phyloP scores from a whole-genome alignment of 306 rosid genomes.

The Cicer judaicum region DNA sequence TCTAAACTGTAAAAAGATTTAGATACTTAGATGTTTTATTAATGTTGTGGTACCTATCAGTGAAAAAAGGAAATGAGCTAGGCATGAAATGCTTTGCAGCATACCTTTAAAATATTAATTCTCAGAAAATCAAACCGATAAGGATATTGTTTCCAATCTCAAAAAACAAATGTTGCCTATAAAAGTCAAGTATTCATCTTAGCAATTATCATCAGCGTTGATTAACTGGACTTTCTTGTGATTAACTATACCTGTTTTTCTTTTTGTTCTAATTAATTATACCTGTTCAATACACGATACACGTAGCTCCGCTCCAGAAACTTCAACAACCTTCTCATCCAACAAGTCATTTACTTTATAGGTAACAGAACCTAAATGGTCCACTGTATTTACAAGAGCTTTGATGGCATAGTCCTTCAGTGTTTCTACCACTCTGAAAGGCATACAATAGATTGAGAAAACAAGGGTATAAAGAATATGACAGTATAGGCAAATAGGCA shows the following conservation, averaged over 20 bases:
- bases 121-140: conserved; percentile 26
- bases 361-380: conserved; percentile 95
- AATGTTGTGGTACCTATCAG: neutral
- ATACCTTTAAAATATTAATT: conserved; percentile 1
- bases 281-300: conserved; percentile 98
- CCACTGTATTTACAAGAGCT: conserved; percentile 98
- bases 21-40: conserved; percentile 14
- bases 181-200: conserved; percentile 18
- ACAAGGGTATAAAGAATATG: neutral
- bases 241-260: too few species aligned
- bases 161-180: conserved; percentile 10
- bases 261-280: conserved; percentile 18
- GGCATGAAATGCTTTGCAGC: conserved; percentile 27
- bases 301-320: conserved; percentile 81
- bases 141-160: conserved; percentile 23
- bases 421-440: conserved; percentile 85
- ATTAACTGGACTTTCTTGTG: conserved; percentile 8
- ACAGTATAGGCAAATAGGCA: conserved; percentile 17
- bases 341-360: conserved; percentile 90
- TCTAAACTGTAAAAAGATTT: neutral
- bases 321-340: conserved; percentile 95
- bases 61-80: conserved; percentile 17
- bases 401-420: conserved; percentile 95
- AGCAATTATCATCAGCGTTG: conserved; percentile 8
- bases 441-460: conserved; percentile 16